Evolutionary conservation across 257 asterid species (phyloP).

Genomic region (Apocynum venetum): DNA sequence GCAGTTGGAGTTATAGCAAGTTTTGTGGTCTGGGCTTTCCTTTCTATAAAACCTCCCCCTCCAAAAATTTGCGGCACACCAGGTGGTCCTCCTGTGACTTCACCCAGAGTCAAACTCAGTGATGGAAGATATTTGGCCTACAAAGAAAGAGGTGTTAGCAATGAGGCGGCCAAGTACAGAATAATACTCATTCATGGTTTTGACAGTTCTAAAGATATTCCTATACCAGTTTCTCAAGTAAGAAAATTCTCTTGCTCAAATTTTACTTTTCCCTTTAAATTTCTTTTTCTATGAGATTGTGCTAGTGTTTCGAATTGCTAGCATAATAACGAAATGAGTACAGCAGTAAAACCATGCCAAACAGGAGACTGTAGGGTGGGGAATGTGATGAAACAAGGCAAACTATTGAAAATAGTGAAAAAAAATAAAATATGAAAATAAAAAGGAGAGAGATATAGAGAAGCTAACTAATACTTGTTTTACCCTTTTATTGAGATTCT

Average conservation of each 20-base stretch:
- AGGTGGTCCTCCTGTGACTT: conserved; percentile 20
- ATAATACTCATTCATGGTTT: conserved; percentile 17
- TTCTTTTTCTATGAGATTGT: not conserved
- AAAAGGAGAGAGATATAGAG: not conserved
- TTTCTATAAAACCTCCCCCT: conserved; percentile 9
- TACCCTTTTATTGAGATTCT: not conserved
- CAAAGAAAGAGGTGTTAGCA: conserved; percentile 17
- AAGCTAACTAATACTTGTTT: not conserved
- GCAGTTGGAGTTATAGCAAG: conserved; percentile 4
- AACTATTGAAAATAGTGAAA: not conserved
- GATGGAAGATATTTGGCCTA: conserved; percentile 25
- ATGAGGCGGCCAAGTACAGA: conserved; percentile 14
- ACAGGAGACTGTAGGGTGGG: not conserved
- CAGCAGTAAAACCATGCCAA: not conserved
- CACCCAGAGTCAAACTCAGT: conserved; percentile 16
- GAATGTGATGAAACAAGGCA: not conserved
- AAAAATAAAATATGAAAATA: no score
- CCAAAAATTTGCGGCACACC: conserved; percentile 11
- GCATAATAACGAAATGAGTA: not conserved
- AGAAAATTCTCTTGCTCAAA: not conserved
- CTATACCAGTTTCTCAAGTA: conserved; percentile 11
- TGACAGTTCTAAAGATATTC: conserved; percentile 9
- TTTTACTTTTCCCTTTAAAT: conserved; percentile 3
- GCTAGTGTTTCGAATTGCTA: not conserved
- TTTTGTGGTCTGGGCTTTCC: conserved; percentile 13